These are phyloP conservation scores for Penicillium sclerotiorum DNA, from an alignment of 2,329 filamentous ascomycete species.

Conservation along the genomic window DNA sequence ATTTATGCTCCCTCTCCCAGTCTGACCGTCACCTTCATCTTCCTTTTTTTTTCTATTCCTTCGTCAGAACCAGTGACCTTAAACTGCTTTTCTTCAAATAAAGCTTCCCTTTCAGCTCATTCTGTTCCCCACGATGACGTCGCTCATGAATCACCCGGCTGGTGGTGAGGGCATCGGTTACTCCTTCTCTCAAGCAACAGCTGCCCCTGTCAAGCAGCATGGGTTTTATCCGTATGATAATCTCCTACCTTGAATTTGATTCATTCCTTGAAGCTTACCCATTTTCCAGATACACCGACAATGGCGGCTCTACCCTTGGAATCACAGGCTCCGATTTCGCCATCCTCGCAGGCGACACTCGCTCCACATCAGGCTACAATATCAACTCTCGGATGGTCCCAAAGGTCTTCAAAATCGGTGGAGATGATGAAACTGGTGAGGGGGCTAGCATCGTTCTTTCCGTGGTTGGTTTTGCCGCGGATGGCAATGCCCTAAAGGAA, in stretches of 20 bases:
- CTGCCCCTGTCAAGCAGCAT: constrained; percentile 62
- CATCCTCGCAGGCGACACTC: constrained; percentile 96
- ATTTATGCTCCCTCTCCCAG: constrained; percentile 12
- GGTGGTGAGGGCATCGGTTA: constrained; percentile 59
- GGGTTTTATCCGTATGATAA: constrained; percentile 86
- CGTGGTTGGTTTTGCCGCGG: constrained; percentile 93
- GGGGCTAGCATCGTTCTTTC: constrained; percentile 87
- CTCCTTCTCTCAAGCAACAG: constrained; percentile 59
- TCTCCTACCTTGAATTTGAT: too few species aligned
- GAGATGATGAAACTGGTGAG: constrained; percentile 80
- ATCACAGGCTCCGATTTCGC: constrained; percentile 93
- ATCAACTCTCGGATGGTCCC: constrained; percentile 97
- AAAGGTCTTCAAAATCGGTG: constrained; percentile 97
- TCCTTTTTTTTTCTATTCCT: constrained; percentile 6
- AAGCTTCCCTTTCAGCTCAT: background rate
- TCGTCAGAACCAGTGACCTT: too few species aligned
- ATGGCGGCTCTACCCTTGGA: constrained; percentile 92
- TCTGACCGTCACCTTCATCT: constrained; percentile 8
- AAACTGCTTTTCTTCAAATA: background rate
- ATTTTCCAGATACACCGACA: constrained; percentile 76
- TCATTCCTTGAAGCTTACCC: constrained; percentile 8
- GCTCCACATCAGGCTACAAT: constrained; percentile 93
- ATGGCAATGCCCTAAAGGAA: constrained; percentile 91
- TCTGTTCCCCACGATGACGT: constrained; percentile 51
- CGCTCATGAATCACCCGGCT: constrained; percentile 53